Base-by-base conservation (phyloP, 2,329 filamentous ascomycete genomes). In the Trichoderma koningiopsis region DNA sequence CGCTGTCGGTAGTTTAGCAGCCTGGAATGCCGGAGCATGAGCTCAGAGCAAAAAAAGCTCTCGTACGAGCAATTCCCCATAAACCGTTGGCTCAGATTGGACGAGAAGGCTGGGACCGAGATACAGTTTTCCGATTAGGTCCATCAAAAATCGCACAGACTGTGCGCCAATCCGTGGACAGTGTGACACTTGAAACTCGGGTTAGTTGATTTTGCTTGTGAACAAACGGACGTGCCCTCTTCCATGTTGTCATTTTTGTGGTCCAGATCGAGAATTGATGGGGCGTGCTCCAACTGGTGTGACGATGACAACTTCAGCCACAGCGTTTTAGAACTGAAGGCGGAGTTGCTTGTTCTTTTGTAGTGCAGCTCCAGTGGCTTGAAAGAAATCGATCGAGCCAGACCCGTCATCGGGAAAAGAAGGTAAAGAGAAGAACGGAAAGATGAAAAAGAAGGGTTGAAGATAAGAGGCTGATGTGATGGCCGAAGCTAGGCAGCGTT, bases 291-390 rank as follows among this genome's bases (percentile, higher is more conserved):
- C 47, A 16, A 13, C 22, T 27, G 24, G 52, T 29, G 52, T 24
- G 22, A 29, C 47, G 22, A 24, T 22, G 47, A 24, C 35, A 19
- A 19, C 52, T 24, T 55, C 47, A 64, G 61, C 61, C 61, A 64
- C 37, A 49, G 61, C 61, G 61, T 64, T 64, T 64, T 63, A 19
- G 19, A 43, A 64, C 61, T 55, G 22, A 40, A 35, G 47, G 61
- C 60, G 29, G 19, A 49, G 40, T 40, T 61, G 16, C 49, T 43
- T 33, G 13, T 35, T 43, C 40, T 43, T 43, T 43, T 43, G 40
- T 43, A 43, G 40, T 43, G 40, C 40, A n/a, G 40, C 40, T 8
- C 40, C 40, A 35, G 47, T 33, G 49, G 49, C 31, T 55, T 19
- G 49, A 7, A 37, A 16, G 61, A 33, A 0, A 24, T 49, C 47